Evolutionary conservation across 2,329 filamentous ascomycete genomes (phyloP), one percentile per base, ranked within the genome.

Genomic region (Penicillium corylophilum): DNA sequence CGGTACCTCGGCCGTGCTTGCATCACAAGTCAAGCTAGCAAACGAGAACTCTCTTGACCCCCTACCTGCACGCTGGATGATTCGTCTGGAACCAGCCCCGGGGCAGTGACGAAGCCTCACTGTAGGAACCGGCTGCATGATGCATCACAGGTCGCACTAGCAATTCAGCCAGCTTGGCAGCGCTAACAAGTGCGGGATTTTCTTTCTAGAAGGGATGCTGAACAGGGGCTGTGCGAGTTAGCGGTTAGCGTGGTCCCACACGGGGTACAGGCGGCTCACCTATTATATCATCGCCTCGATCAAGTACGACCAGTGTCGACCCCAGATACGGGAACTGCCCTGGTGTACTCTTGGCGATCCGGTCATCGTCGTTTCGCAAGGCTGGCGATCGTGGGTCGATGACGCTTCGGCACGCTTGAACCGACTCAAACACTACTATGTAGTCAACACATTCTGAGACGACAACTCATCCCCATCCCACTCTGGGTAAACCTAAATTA

Each of bases 271-370:
- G 23, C 26, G 16, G 23, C 41, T 28, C 26, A 31, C 38, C 23
- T 44, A 49, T 49, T 39, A 49, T 49, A 31, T 43, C 46, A 43
- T 48, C 31, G 23, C 24, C 31, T 16, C 40, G 47, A 49, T 49
- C 47, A 15, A 23, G 9, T 12, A 4, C 31, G 31, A n/a, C 31
- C 31, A 35, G 31, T n/a, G 9, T 38, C 16, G 16, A 31, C 47
- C 47, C 47, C 47, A 31, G 40, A 29, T 49, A 18, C n/a, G 47
- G 47, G 47, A 41, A 20, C 46, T 48, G 29, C 40, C 29, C 18
- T 8, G 22, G 7, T 26, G 26, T 29, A 23, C 31, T 29, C 41
- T 44, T n/a, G 41, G 47, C 31, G 47, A 49, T 44, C 40, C 35
- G 10, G 35, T 12, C 20, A 22, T 38, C 10, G 16, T 13, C 9